Base-by-base conservation (phyloP, 2,329 filamentous ascomycete species). In the Didymella sp. region DNA sequence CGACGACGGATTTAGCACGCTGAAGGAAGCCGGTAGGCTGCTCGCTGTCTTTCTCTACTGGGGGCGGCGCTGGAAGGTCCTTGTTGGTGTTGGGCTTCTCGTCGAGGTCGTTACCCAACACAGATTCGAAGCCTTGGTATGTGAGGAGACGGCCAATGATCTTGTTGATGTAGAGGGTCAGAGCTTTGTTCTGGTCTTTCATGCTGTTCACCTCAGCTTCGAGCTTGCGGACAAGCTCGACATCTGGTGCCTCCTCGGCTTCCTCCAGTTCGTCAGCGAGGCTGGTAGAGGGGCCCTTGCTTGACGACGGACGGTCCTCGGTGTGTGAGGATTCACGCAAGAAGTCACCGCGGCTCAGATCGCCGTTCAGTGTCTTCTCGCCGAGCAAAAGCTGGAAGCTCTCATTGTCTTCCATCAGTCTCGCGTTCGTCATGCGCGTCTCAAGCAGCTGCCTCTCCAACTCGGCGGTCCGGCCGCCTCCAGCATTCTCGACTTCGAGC, bases 91-190 rank as follows among this genome's bases (percentile, higher is more conserved):
- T 84, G 27, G 75, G 75, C 13, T 63, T 59, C 63, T 61, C 64
- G 54, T 74, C 79, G 53, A 89, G 85, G 48, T 86, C 85, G 75
- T 91, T 90, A 73, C 96, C 92, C 37, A 97, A 83, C 59, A 98
- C 96, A 60, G 91, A 88, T 78, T 99, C 94, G 66, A 96, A 98
- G 66, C 96, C 93, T 71, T 96, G 90, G 77, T 97, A 91, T 73
- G 96, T 90, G 60, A 99, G 84, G 41, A 99, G 86, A 54, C 95
- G 90, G 76, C 95, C 95, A 74, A 99, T 96, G 76, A 99, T 98
- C 80, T 95, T 96, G 85, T 98, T 96, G 81, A 99, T 97, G 80
- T 99, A 99, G 63, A 98, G 82, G 22, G 92, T 96, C 67, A 99
- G 82, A 27, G 95, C 95, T 81, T 98, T 98, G 82, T 99, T 98